Percentiles rank a stretch among this genome's conserved stretches.
Conservation (phyloP, 1,284 basidiomycete species). For the Ceratobasidium sp. region DNA sequence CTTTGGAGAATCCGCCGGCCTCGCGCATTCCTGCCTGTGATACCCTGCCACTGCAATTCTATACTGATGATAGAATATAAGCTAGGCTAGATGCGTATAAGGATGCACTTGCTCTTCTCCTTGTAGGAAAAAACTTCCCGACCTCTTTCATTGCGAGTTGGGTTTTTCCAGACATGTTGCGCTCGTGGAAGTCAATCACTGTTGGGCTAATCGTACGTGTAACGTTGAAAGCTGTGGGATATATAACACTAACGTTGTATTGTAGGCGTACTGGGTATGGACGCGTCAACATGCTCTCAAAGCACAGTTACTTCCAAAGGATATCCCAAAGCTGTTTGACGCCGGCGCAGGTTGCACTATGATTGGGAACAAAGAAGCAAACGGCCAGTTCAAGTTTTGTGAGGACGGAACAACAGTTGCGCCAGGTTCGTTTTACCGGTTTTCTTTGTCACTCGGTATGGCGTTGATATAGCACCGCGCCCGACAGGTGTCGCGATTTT, state of each 20-base stretch:
- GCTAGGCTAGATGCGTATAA: background rate
- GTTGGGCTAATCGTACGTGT: slow-evolving; percentile 12
- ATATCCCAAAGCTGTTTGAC: slow-evolving; percentile 18
- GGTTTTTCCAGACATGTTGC: slow-evolving; percentile 1
- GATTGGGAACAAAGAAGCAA: slow-evolving; percentile 57
- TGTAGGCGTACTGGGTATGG: slow-evolving; percentile 35
- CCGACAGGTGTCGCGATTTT: slow-evolving; percentile 54
- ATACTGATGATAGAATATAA: slow-evolving; percentile 10
- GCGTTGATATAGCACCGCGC: background rate
- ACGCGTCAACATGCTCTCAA: slow-evolving; percentile 24
- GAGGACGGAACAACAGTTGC: slow-evolving; percentile 77
- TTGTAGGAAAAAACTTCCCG: background rate
- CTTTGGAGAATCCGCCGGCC: background rate
- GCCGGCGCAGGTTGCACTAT: slow-evolving; percentile 56
- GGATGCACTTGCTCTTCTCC: background rate
- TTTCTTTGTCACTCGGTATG: background rate
- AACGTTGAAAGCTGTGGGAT: background rate
- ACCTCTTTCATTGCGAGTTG: slow-evolving; percentile 2
- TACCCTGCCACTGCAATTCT: background rate
- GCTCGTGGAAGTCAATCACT: slow-evolving; percentile 11
- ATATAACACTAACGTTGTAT: background rate
- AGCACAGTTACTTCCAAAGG: slow-evolving; percentile 28
- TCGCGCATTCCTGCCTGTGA: background rate
- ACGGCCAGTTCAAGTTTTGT: slow-evolving; percentile 64
- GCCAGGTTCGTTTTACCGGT: slow-evolving; percentile 52